A percentile compares a stretch with the other conserved stretches of the same genome.
Evolutionary conservation across 345 rosid species (phyloP).

Genomic region (Gossypium anomalum): DNA sequence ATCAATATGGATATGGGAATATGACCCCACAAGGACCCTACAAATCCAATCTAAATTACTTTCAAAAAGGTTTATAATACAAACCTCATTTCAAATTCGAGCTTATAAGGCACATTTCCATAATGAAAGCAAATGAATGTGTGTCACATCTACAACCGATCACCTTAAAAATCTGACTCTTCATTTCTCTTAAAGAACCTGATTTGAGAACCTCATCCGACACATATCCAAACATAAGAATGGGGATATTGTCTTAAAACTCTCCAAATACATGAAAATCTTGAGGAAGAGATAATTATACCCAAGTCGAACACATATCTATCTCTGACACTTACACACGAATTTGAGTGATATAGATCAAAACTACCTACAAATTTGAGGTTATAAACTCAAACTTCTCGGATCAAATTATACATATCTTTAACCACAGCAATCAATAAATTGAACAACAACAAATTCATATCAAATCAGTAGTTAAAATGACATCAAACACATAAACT

Average conservation of each 20-base stretch:
- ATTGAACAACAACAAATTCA: neutral
- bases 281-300: too few relatives aligned
- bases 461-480: neutral
- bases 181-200: too few relatives aligned
- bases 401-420: neutral
- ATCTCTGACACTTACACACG: too few relatives aligned
- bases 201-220: too few relatives aligned
- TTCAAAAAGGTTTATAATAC: neutral
- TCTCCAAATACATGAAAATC: too few relatives aligned
- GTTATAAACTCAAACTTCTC: constrained; percentile 2
- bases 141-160: neutral
- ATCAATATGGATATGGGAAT: too few relatives aligned
- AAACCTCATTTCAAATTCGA: neutral
- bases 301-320: too few relatives aligned
- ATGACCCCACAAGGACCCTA: too few relatives aligned
- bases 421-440: neutral
- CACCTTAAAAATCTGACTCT: neutral
- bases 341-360: too few relatives aligned
- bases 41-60: neutral
- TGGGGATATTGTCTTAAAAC: too few relatives aligned
- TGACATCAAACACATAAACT: neutral
- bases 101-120: neutral
- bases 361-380: neutral
- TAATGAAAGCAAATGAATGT: neutral
- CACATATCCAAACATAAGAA: too few relatives aligned